These are phyloP conservation scores for Quercus engelmannii DNA, from an alignment of 306 rosid genomes.

Conservation along the genomic window DNA sequence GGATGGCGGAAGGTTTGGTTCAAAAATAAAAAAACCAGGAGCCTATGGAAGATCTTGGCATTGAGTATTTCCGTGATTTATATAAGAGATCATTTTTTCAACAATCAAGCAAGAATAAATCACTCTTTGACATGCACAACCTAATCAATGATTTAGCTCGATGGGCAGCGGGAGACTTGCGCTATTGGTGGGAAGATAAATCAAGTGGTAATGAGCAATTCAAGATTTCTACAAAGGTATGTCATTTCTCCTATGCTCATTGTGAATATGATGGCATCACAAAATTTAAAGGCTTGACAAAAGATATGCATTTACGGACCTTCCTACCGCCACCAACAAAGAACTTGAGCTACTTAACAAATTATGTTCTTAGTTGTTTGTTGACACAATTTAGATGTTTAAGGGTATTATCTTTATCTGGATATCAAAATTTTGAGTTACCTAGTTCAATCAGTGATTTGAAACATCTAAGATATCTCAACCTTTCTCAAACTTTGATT, in stretches of 20 bases:
- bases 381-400: background rate
- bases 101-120: background rate
- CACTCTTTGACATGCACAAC: too few relatives aligned
- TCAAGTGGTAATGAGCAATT: too few relatives aligned
- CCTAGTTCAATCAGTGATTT: background rate
- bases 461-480: background rate
- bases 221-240: too few relatives aligned
- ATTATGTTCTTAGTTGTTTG: too few relatives aligned
- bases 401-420: background rate
- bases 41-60: background rate
- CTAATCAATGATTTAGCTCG: too few relatives aligned
- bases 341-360: slow-evolving; percentile 23
- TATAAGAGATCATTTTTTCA: background rate
- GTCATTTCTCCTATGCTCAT: too few relatives aligned
- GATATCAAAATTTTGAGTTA: background rate
- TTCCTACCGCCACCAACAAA: slow-evolving; percentile 14
- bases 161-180: too few relatives aligned
- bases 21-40: accelerated
- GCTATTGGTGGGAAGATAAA: too few relatives aligned
- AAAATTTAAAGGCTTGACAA: accelerated
- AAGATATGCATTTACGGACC: slow-evolving; percentile 51
- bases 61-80: background rate
- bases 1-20: background rate
- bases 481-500: accelerated
- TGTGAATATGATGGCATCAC: too few relatives aligned